Evolutionary conservation across 345 rosid species (phyloP).

Genomic region (Arabis hirsuta): DNA sequence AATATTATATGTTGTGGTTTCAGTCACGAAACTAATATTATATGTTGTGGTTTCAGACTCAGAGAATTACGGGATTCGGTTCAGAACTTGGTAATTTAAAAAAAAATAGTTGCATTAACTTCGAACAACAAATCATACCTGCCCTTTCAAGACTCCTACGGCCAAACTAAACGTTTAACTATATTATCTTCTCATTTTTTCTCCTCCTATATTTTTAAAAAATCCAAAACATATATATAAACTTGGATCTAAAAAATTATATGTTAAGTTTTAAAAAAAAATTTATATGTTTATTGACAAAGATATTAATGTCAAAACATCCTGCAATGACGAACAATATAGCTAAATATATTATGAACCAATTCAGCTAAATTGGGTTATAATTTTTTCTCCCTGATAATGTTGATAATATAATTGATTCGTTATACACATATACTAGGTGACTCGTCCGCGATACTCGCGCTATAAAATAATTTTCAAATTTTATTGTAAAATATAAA

Average conservation of each 20-base stretch:
- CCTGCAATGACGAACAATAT: no score
- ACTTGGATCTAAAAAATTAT: not conserved
- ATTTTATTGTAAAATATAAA: no score
- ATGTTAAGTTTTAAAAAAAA: no score
- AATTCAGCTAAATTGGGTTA: not conserved
- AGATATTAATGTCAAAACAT: not conserved
- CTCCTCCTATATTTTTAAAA: not conserved
- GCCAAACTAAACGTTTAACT: not conserved
- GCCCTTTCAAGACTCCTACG: slow-evolving; percentile 8
- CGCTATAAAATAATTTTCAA: no score
- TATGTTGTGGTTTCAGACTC: no score
- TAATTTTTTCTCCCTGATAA: not conserved
- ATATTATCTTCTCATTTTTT: not conserved
- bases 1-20: no score
- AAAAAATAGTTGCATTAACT: no score
- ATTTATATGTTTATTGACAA: not conserved
- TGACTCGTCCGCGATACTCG: no score
- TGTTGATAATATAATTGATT: not conserved
- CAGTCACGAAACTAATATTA: no score
- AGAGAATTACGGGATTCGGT: no score
- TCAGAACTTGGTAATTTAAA: no score
- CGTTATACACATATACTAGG: not conserved
- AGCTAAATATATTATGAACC: not conserved
- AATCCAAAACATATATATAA: not conserved
- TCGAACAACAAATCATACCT: not conserved